These are phyloP conservation scores for Hibiscus mutabilis DNA, from an alignment of 345 rosid genomes.

Conservation along the genomic window DNA sequence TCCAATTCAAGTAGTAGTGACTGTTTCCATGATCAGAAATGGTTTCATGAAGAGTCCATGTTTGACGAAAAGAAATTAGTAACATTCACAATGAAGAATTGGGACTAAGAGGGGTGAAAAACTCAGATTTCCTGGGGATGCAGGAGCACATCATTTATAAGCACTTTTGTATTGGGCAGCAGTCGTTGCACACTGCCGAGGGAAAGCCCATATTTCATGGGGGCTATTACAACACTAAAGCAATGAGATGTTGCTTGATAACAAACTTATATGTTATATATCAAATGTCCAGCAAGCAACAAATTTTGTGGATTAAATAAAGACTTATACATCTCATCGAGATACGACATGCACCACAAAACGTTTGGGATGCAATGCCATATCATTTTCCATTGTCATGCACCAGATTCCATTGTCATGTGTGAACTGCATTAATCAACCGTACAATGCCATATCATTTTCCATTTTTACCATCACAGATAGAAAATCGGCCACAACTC, in stretches of 20 bases:
- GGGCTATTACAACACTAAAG: background rate
- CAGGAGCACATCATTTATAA: background rate
- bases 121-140: background rate
- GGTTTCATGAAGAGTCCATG: background rate
- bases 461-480: background rate
- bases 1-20: background rate
- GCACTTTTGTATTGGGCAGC: background rate
- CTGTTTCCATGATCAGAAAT: background rate
- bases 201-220: background rate
- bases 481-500: background rate
- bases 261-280: background rate
- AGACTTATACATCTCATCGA: background rate
- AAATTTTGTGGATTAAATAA: background rate
- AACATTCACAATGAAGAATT: background rate
- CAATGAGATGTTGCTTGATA: background rate
- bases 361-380: background rate
- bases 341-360: background rate
- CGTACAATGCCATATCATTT: background rate
- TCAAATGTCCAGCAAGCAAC: conserved; percentile 5
- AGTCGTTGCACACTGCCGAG: background rate
- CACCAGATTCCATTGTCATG: background rate
- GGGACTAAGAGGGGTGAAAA: background rate
- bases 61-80: background rate
- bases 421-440: background rate
- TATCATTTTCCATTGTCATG: too few species aligned